These are phyloP conservation scores for Nothophoma quercina DNA, from an alignment of 2,329 filamentous ascomycete genomes.

Conservation along the genomic window DNA sequence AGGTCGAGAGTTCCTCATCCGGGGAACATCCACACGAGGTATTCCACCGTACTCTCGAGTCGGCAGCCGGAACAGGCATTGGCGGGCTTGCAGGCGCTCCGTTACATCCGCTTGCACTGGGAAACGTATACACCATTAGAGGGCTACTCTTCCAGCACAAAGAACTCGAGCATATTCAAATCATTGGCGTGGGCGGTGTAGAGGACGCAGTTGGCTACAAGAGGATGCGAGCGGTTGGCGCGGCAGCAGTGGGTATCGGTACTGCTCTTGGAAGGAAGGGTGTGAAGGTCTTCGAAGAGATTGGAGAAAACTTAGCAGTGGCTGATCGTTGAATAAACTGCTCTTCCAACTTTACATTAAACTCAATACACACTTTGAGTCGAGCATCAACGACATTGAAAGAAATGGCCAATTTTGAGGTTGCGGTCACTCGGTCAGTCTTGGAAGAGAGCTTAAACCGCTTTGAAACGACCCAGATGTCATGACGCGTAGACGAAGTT, in stretches of 20 bases:
- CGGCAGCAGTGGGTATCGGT: constrained; percentile 68
- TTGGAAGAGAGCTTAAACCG: constrained; percentile 8
- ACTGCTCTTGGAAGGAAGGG: constrained; percentile 73
- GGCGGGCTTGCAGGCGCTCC: constrained; percentile 77
- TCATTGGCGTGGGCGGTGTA: constrained; percentile 79
- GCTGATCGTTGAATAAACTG: too few species aligned
- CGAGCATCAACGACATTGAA: too few species aligned
- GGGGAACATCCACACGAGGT: constrained; percentile 16
- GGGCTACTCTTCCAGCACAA: constrained; percentile 62
- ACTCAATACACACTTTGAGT: too few species aligned
- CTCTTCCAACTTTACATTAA: too few species aligned
- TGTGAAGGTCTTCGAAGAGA: constrained; percentile 67
- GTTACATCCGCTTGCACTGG: constrained; percentile 75
- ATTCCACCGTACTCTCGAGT: constrained; percentile 54
- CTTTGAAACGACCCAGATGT: constrained; percentile 15
- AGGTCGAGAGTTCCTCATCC: constrained; percentile 18
- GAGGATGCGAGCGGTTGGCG: constrained; percentile 71
- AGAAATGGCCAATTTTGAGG: not conserved
- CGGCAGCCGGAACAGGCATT: constrained; percentile 64
- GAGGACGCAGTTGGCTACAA: constrained; percentile 67
- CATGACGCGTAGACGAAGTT: constrained; percentile 13
- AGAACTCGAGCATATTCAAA: constrained; percentile 61
- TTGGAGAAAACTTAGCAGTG: constrained; percentile 48
- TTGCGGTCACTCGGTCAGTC: not conserved
- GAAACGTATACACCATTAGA: constrained; percentile 76